Evolutionary conservation across 148 eudicot genomes (phyloP), one percentile per base, ranked within the genome.

Genomic region (Silene latifolia): DNA sequence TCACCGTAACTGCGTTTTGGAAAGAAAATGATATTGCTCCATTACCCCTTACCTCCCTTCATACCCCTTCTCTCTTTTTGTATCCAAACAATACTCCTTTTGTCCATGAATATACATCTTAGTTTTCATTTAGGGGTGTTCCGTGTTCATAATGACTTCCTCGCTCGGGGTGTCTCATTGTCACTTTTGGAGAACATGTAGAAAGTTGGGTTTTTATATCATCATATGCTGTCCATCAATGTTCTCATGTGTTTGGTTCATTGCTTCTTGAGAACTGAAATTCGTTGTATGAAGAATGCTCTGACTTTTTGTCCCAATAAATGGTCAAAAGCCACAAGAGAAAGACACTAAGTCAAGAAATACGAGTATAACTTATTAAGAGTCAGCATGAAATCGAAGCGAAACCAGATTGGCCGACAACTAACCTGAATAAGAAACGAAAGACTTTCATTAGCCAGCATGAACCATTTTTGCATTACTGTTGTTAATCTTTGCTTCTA

Each of bases 361-460:
- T 39, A n/a, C n/a, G n/a, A n/a, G n/a, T n/a, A 39, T 39, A 39
- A 39, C 8, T 39, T 7, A 39, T 39, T 51, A 51, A 2, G 56
- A 13, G 56, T 51, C 18, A 51, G 56, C 14, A 51, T 14, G 56
- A 51, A 13, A 39, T 7, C 9, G 9, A 39, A 39, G 6, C 8
- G 44, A 39, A 39, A 39, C 1, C 56, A 11, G 56, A 51, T 48
- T 51, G 44, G 44, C 44, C 44, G 35, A 32, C 44, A 7, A 35
- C 39, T 3, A 48, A 51, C 56, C 56, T 51, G 14, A 51, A 51
- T 13, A 51, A 51, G 56, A 51, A 12, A 51, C 32, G 77, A 27
- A 51, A 25, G 14, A 53, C 13, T 64, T 64, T 51, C 29, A 65
- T 23, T 20, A 76, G 59, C 57, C 32, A 76, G 59, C 57, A 13